These are phyloP conservation scores for Exophiala oligosperma DNA, from an alignment of 2,329 filamentous ascomycete species.

Conservation along the genomic window DNA sequence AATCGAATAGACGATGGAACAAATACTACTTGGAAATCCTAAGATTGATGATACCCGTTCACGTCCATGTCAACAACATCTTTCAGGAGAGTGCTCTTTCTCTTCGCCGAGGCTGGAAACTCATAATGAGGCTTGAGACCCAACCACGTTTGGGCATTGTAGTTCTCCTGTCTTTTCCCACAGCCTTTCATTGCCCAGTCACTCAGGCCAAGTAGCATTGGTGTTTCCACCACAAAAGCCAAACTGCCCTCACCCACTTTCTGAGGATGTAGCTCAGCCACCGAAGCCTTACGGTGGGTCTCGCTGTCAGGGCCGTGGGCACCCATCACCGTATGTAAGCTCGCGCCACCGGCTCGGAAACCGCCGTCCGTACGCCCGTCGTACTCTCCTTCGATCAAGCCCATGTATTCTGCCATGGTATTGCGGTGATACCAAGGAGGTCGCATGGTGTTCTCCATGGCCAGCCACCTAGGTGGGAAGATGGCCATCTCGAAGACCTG, in stretches of 20 bases:
- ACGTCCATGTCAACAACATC: no score
- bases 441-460: slow-evolving; percentile 59
- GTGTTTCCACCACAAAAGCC: slow-evolving; percentile 65
- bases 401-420: slow-evolving; percentile 66
- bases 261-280: slow-evolving; percentile 52
- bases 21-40: no score
- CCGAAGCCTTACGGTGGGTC: slow-evolving; percentile 55
- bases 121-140: background rate
- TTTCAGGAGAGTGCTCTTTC: no score
- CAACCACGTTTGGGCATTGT: slow-evolving; percentile 34
- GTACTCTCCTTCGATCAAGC: slow-evolving; percentile 59
- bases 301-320: slow-evolving; percentile 60
- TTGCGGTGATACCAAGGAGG: slow-evolving; percentile 66
- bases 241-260: slow-evolving; percentile 59
- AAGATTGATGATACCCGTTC: no score
- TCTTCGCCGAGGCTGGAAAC: no score
- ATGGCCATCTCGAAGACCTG: slow-evolving; percentile 62
- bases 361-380: slow-evolving; percentile 53
- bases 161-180: slow-evolving; percentile 58
- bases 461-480: slow-evolving; percentile 66
- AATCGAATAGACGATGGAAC: no score
- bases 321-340: slow-evolving; percentile 70
- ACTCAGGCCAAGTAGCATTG: slow-evolving; percentile 68
- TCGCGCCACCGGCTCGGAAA: slow-evolving; percentile 59
- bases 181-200: slow-evolving; percentile 71